Base-by-base conservation (phyloP, 176 grass and related monocot genomes). In the Musa beccarii region DNA sequence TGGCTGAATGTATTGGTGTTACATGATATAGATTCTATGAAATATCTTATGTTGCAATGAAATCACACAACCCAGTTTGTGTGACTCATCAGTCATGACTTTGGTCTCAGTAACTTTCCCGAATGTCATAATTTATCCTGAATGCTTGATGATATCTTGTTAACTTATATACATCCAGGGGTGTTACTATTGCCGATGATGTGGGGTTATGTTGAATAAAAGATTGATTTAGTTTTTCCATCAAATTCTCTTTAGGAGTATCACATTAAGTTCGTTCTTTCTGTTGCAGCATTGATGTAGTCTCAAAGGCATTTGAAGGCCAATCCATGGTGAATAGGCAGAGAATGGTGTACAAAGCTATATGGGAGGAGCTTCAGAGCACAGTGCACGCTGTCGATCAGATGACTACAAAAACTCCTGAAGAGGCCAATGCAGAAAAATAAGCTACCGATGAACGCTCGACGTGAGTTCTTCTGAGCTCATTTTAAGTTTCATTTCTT, bases 271-370 rank as follows among this genome's bases (percentile, higher is more conserved):
- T 9, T 53, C 2, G 8, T 34, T 81, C 53, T 85, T 19, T 76
- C 52, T 74, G 54, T 56, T 53, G 71, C 77, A 96, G 88, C 84
- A 98, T 98, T 75, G 86, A 84, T 0, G 94, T 98, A 10, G 78
- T 98, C 75, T 88, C 94, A 1, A 93, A 98, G 79, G 83, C 73
- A 61, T 98, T 98, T 4, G 94, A 93, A 59, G 94, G 94, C 23
- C 81, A 98, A 73, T 87, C 90, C 54, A 56, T 88, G 14, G 88
- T 98, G 75, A 91, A 93, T 74, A 86, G 94, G 75, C 94, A 98
- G 78, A 91, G 90, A 81, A 93, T 98, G 94, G 94, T 98, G 56
- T 98, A 98, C 78, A 90, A 98, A 81, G 94, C 83, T 68, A 98
- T 93, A 85, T 93, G 94, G 94, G 88, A 89, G 68, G 94, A 98